A percentile compares a stretch with the other conserved stretches of the same genome.
Conservation (phyloP, 2,329 filamentous ascomycete species). For the Metarhizium brunneum region DNA sequence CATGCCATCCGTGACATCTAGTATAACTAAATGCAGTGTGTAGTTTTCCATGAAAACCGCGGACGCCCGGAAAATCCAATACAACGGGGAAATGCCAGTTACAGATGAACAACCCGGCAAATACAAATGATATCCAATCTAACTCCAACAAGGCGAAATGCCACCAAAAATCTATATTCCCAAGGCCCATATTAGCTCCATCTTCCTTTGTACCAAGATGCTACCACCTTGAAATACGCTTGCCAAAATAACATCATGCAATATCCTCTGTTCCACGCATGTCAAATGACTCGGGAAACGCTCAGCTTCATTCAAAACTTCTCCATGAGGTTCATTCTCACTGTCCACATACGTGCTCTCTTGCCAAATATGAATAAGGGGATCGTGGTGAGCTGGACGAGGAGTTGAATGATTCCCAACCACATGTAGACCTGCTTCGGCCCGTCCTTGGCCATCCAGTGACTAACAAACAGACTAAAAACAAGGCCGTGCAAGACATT, state of each 20-base stretch:
- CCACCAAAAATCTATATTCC: not conserved
- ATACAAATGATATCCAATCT: not conserved
- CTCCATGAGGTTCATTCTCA: conserved; percentile 78
- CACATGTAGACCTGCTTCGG: conserved; percentile 71
- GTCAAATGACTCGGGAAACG: not conserved
- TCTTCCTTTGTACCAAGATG: not conserved
- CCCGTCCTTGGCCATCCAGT: conserved; percentile 71
- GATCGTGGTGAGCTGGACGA: conserved; percentile 63
- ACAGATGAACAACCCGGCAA: not conserved
- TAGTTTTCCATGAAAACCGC: not conserved
- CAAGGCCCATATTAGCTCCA: not conserved
- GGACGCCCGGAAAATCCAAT: not conserved
- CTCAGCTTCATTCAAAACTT: conserved; percentile 35
- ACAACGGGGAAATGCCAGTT: not conserved
- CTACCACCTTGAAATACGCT: not conserved
- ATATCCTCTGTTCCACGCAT: no score
- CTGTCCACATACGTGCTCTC: conserved; percentile 87
- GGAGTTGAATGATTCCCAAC: conserved; percentile 78
- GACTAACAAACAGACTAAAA: conserved; percentile 79
- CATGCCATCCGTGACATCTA: not conserved
- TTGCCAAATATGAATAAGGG: conserved; percentile 96
- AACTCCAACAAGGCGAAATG: not conserved
- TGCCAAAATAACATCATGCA: not conserved
- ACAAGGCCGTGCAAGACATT: conserved; percentile 87
- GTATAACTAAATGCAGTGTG: not conserved